phyloP scores from a whole-genome alignment of 257 asterid species.

The Solanum dulcamara region DNA sequence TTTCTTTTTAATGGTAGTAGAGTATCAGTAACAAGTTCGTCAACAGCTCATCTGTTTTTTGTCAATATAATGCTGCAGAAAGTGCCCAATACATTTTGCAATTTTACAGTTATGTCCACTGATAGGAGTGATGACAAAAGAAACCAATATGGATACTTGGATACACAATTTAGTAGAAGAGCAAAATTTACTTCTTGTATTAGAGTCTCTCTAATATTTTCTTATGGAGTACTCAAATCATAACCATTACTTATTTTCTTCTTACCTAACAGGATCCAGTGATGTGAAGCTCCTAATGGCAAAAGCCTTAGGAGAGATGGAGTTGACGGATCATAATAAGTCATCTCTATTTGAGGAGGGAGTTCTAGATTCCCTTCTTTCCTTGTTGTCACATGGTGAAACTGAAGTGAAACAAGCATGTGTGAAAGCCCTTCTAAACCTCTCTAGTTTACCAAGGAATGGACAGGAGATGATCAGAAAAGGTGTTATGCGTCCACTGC shows the following conservation, averaged over 20 bases:
- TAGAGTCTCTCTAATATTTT: background rate
- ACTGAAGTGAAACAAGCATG: constrained; percentile 35
- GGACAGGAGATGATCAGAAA: constrained; percentile 51
- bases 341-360: constrained; percentile 40
- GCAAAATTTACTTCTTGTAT: background rate
- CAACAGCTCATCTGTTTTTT: background rate
- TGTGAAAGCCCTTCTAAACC: constrained; percentile 37
- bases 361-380: constrained; percentile 37
- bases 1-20: background rate
- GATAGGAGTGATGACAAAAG: background rate
- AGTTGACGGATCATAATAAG: constrained; percentile 53
- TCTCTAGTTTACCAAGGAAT: constrained; percentile 36
- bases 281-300: constrained; percentile 54
- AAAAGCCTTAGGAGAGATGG: constrained; percentile 46
- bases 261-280: constrained; percentile 28
- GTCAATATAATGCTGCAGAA: background rate
- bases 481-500: constrained; percentile 34
- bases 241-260: background rate
- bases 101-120: background rate
- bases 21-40: background rate
- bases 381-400: constrained; percentile 23
- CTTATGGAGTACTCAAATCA: background rate
- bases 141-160: background rate
- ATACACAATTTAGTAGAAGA: background rate
- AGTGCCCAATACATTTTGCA: background rate